These are phyloP conservation scores for Erythrobasidium hasegawianum DNA, from an alignment of 1,284 basidiomycete genomes.

Conservation along the genomic window DNA sequence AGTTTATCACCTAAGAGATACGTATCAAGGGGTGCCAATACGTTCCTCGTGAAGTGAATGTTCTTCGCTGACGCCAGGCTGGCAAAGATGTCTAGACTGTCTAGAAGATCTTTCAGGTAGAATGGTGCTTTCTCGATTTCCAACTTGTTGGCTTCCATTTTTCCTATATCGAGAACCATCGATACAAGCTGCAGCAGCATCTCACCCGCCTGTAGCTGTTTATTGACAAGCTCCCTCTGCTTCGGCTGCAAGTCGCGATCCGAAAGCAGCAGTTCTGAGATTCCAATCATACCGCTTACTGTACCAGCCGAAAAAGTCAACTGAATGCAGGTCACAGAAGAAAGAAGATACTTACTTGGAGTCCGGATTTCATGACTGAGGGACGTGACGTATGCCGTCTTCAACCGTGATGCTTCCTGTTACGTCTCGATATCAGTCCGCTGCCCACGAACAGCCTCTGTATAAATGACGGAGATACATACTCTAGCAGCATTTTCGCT, in stretches of 20 bases:
- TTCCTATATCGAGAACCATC: conserved; percentile 47
- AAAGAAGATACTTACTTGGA: background rate
- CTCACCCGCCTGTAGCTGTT: conserved; percentile 42
- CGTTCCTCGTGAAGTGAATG: conserved; percentile 46
- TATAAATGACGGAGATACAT: background rate
- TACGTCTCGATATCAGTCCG: too few relatives aligned
- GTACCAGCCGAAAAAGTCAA: background rate
- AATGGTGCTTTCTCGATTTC: conserved; percentile 49
- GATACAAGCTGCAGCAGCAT: conserved; percentile 43
- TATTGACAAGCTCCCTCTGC: conserved; percentile 33
- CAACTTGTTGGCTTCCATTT: conserved; percentile 50
- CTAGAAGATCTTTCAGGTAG: conserved; percentile 47
- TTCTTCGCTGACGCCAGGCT: conserved; percentile 48
- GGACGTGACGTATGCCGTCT: conserved; percentile 47
- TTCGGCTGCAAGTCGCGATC: conserved; percentile 34
- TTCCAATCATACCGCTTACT: conserved; percentile 40
- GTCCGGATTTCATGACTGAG: conserved; percentile 39
- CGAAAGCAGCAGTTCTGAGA: conserved; percentile 41
- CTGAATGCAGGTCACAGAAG: background rate
- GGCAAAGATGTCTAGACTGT: conserved; percentile 47
- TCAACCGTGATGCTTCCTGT: conserved; percentile 48
- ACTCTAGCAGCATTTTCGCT: conserved; percentile 49
- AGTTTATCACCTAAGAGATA: conserved; percentile 42
- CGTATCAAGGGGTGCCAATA: conserved; percentile 20
- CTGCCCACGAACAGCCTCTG: too few relatives aligned